Conservation (phyloP, 257 asterid genomes). For the Solanum habrochaites region DNA sequence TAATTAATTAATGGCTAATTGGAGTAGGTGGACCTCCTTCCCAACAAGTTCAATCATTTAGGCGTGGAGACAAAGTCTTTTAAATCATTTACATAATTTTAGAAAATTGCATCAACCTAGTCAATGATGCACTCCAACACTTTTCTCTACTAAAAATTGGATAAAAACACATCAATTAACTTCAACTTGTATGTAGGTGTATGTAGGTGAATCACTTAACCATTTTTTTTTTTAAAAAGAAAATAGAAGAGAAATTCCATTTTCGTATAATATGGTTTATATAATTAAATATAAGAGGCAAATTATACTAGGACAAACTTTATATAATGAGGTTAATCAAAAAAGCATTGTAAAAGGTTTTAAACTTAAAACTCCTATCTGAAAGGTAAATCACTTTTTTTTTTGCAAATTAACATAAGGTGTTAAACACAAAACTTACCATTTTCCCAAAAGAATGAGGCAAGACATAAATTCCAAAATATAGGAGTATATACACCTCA, state of each 20-base stretch:
- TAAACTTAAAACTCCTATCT: background rate
- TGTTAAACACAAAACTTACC: background rate
- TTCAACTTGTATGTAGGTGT: background rate
- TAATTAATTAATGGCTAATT: background rate
- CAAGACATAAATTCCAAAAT: background rate
- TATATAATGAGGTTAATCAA: no score
- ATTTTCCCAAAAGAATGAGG: background rate
- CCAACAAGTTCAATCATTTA: background rate
- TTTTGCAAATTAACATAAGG: background rate
- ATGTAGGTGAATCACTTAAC: background rate
- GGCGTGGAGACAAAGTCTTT: background rate
- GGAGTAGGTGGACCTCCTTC: background rate
- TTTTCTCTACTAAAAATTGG: background rate
- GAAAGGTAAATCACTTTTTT: background rate
- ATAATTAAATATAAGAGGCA: background rate
- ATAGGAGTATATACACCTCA: background rate
- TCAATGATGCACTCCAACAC: background rate
- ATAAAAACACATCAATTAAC: background rate
- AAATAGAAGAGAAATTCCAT: background rate
- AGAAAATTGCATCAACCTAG: background rate
- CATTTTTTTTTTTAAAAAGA: background rate
- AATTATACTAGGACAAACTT: background rate
- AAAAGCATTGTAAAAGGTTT: background rate
- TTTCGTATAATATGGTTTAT: background rate
- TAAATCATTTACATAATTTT: background rate